These are phyloP conservation scores for Rhinocladiella mackenziei DNA, from an alignment of 2,329 filamentous ascomycete genomes.

Conservation along the genomic window DNA sequence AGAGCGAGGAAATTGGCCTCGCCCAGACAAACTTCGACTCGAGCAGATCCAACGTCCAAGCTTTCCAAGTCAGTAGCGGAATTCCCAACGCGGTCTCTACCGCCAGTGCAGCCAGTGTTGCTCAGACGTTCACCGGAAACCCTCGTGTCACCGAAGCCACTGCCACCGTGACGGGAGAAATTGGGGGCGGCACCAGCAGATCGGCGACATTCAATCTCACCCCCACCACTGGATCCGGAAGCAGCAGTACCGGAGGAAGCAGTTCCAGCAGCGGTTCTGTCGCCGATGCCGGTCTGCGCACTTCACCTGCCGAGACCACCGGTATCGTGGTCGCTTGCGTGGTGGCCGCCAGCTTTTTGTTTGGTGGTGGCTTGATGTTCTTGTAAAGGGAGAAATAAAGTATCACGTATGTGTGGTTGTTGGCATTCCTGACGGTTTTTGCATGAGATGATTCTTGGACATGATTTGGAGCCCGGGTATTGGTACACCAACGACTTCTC, in stretches of 20 bases:
- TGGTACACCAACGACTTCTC: too few species aligned
- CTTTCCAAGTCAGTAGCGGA: conserved; percentile 15
- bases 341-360: conserved; percentile 14
- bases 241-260: conserved; percentile 6
- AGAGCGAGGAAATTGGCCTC: conserved; percentile 66
- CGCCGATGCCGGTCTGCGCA: conserved; percentile 17
- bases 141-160: conserved; percentile 20
- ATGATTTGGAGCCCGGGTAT: too few species aligned
- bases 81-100: conserved; percentile 24
- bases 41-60: conserved; percentile 18
- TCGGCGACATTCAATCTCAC: conserved; percentile 25
- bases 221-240: conserved; percentile 8
- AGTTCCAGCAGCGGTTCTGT: conserved; percentile 10
- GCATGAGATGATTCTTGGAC: too few species aligned
- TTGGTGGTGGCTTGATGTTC: conserved; percentile 23
- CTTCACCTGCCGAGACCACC: conserved; percentile 8
- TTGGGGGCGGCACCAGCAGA: conserved; percentile 15
- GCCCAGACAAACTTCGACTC: conserved; percentile 54
- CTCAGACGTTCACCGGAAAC: conserved; percentile 31
- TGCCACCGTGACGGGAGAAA: conserved; percentile 14
- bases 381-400: too few species aligned
- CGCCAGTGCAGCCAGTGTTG: conserved; percentile 27
- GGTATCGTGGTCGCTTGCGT: conserved; percentile 10
- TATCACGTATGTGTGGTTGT: too few species aligned
- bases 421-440: too few species aligned